phyloP scores from a whole-genome alignment of 257 asterid species.

The Nicotiana benthamiana region DNA sequence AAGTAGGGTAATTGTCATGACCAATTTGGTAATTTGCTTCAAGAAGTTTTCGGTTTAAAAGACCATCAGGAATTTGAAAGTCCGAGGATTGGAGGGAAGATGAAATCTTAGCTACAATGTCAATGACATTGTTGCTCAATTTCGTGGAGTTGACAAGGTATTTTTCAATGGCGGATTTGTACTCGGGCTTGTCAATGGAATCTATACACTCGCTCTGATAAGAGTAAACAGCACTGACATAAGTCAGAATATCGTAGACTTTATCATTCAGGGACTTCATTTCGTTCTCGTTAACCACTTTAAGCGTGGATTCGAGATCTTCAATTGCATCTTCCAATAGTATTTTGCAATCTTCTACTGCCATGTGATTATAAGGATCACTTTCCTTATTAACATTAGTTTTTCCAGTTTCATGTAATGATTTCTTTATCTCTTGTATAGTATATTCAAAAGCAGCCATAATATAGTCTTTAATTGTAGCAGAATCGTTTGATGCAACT shows the following conservation, averaged over 20 bases:
- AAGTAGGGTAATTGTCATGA: conserved; percentile 32
- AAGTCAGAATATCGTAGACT: conserved; percentile 36
- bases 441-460: conserved; percentile 34
- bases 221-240: conserved; percentile 35
- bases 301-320: conserved; percentile 35
- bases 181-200: conserved; percentile 26
- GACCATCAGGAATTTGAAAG: background rate
- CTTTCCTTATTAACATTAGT: conserved; percentile 14
- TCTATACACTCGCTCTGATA: conserved; percentile 45
- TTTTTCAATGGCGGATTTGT: conserved; percentile 28
- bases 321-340: conserved; percentile 39
- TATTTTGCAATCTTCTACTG: conserved; percentile 52
- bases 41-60: conserved; percentile 17
- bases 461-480: conserved; percentile 48
- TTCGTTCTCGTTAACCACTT: conserved; percentile 24
- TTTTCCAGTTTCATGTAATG: conserved; percentile 18
- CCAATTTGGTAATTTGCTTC: conserved; percentile 6
- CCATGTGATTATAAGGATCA: conserved; percentile 29
- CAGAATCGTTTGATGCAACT: conserved; percentile 30
- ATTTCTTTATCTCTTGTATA: conserved; percentile 25
- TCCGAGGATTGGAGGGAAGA: conserved; percentile 30
- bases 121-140: conserved; percentile 53
- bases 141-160: conserved; percentile 40
- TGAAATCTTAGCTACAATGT: conserved; percentile 35
- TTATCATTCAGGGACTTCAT: conserved; percentile 24